Evolutionary conservation across 768 basidiomycete species (phyloP).

Genomic region (Bullera alba): DNA sequence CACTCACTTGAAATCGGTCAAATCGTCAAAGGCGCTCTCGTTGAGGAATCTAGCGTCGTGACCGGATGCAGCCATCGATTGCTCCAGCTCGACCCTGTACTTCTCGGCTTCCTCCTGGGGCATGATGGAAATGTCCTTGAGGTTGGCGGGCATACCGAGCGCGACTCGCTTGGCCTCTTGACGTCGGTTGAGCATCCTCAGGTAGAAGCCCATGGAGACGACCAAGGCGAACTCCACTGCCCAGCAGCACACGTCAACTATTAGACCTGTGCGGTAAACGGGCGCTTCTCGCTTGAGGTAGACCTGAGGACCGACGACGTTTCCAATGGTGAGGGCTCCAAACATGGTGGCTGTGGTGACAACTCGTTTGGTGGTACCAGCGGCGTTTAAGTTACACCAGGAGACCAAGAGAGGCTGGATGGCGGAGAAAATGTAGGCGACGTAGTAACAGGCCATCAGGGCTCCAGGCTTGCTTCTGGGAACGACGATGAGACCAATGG

Average conservation of each 20-base stretch:
- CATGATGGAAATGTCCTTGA: slow-evolving; percentile 43
- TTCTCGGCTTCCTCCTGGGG: slow-evolving; percentile 30
- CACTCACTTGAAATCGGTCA: slow-evolving; percentile 34
- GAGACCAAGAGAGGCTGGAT: slow-evolving; percentile 21
- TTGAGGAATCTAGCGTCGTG: slow-evolving; percentile 20
- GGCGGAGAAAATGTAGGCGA: not conserved
- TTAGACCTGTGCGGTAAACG: slow-evolving; percentile 38
- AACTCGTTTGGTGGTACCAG: slow-evolving; percentile 34
- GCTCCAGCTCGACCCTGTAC: slow-evolving; percentile 33
- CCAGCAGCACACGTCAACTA: slow-evolving; percentile 42
- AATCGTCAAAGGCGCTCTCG: slow-evolving; percentile 33
- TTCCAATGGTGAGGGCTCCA: slow-evolving; percentile 19
- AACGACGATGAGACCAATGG: slow-evolving; percentile 31
- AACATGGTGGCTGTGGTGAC: slow-evolving; percentile 14
- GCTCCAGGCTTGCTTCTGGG: slow-evolving; percentile 21
- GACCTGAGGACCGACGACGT: slow-evolving; percentile 40
- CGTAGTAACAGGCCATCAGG: slow-evolving; percentile 18
- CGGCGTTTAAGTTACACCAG: slow-evolving; percentile 35
- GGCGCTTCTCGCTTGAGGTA: slow-evolving; percentile 36
- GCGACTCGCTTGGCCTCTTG: slow-evolving; percentile 34
- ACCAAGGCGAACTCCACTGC: slow-evolving; percentile 25
- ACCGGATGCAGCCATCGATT: slow-evolving; percentile 13
- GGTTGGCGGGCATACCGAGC: slow-evolving; percentile 31
- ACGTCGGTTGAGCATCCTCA: slow-evolving; percentile 30
- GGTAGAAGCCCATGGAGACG: slow-evolving; percentile 37